Evolutionary conservation across 2,329 filamentous ascomycete species (phyloP), one percentile per base, ranked within the genome.

Genomic region (Teratosphaeria pseudoeucalypti): DNA sequence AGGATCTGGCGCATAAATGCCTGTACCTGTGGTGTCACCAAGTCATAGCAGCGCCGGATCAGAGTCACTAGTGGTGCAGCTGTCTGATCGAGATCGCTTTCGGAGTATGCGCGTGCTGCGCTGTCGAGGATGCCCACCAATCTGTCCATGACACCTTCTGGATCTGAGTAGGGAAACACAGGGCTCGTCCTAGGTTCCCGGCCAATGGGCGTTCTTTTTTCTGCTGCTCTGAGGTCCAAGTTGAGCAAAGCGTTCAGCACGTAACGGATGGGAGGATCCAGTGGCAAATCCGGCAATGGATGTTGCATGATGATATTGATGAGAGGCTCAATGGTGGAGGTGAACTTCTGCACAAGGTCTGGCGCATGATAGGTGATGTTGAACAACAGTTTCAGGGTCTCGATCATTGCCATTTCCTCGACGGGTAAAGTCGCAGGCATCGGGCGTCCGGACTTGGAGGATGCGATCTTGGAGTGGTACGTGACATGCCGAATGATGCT

Each of bases 371-470:
- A 86, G 1, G 88, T 88, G 57, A 96, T 79, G 73, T 96, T 96
- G 79, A 95, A 97, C 57, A 95, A 76, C 49, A 97, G 80, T 70
- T 95, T 96, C 56, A 94, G 77, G 0, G 88, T 92, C 73, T 97
- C 92, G 9, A 80, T 81, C 43, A 97, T 79, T 0, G 92, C 90
- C 83, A 92, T 85, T 60, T 88, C 85, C 64, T 88, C 85, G 81
- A 92, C 88, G 0, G 82, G 81, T 65, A 73, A 62, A 9, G 57
- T 64, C 39, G 57, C 57, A 6, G 64, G 65, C 27, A 59, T 63
- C 49, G 62, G 58, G 10, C 63, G 57, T 0, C 61, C 64, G 49
- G 77, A 74, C 62, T 80, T 82, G 19, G 32, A n/a, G 6, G 83
- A 83, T 56, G 65, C 65, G 19, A 55, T 58, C 58, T 64, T 67